Conservation (phyloP, 306 rosid species). For the Vachellia pachyceras region DNA sequence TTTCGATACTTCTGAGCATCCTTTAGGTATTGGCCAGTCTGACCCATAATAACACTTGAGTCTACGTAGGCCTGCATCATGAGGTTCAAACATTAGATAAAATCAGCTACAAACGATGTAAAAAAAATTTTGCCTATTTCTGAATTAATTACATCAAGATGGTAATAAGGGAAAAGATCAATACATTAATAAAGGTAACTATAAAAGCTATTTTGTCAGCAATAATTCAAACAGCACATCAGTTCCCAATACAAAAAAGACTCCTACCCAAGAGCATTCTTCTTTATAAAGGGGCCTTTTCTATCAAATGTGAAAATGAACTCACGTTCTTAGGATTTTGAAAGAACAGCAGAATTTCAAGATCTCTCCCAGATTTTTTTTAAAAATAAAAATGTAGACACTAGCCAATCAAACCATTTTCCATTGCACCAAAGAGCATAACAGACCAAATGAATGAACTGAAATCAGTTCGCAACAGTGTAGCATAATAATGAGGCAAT, state of each 20-base stretch:
- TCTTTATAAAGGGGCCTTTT: background rate
- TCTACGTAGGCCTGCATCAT: constrained; percentile 52
- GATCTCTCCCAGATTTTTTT: background rate
- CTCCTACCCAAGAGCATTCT: background rate
- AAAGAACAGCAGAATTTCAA: background rate
- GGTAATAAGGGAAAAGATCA: background rate
- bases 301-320: background rate
- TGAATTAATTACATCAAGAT: background rate
- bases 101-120: background rate
- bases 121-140: background rate
- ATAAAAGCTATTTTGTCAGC: too few species aligned
- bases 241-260: too few species aligned
- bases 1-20: constrained; percentile 36
- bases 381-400: constrained; percentile 1
- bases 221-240: too few species aligned
- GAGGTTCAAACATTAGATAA: background rate
- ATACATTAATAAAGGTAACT: background rate
- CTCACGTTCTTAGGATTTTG: background rate
- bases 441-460: background rate
- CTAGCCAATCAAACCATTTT: constrained; percentile 8
- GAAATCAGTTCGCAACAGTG: background rate
- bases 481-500: background rate
- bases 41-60: constrained; percentile 58
- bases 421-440: constrained; percentile 15
- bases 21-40: constrained; percentile 38